Conservation (phyloP, 2,329 filamentous ascomycete genomes). For the Aspergillus carbonarius region DNA sequence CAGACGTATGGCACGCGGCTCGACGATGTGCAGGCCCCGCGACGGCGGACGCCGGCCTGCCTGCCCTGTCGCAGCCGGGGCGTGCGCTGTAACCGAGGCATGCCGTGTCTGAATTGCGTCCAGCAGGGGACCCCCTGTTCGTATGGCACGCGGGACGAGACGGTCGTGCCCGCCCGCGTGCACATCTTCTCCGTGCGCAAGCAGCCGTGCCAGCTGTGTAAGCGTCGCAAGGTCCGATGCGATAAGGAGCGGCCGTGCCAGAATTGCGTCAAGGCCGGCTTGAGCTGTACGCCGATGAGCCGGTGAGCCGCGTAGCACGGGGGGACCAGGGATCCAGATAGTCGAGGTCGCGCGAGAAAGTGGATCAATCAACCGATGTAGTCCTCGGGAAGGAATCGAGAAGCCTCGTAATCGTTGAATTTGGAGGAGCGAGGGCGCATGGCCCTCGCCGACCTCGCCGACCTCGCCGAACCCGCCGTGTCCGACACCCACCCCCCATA, state of each 20-base stretch:
- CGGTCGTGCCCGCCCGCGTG: no score
- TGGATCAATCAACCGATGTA: no score
- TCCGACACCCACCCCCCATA: no score
- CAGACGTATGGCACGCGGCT: background rate
- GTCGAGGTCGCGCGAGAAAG: no score
- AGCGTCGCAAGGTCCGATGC: slow-evolving; percentile 1
- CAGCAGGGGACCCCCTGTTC: background rate
- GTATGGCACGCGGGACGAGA: background rate
- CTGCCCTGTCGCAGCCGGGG: background rate
- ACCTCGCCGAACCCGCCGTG: no score
- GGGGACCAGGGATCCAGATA: no score
- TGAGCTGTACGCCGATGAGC: no score
- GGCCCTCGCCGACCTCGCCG: no score
- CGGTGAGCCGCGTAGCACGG: no score
- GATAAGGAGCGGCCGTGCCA: background rate
- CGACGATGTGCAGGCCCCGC: background rate
- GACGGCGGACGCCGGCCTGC: background rate
- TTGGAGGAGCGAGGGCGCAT: no score
- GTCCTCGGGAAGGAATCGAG: no score
- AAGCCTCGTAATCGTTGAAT: no score
- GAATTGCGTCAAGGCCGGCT: background rate
- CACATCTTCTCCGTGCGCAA: background rate
- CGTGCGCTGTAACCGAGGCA: background rate
- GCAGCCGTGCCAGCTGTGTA: background rate
- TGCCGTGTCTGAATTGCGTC: background rate